Conservation (phyloP, 116 monocot genomes). For the Posidonia oceanica region DNA sequence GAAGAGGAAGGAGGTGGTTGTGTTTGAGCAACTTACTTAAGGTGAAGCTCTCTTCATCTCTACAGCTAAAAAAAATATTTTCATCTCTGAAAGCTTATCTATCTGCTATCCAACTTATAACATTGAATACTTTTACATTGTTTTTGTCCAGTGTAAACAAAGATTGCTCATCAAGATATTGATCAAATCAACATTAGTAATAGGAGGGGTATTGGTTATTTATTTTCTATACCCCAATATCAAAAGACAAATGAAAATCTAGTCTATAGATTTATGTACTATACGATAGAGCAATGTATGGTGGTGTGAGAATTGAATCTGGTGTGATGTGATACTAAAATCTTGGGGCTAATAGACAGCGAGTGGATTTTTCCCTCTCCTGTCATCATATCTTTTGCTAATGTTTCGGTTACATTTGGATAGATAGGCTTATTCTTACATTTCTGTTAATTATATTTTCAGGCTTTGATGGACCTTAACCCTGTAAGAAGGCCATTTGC, state of each 20-base stretch:
- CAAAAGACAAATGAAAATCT: too few relatives aligned
- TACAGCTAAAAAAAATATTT: neutral
- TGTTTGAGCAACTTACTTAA: constrained; percentile 64
- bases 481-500: constrained; percentile 77
- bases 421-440: neutral
- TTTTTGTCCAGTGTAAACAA: neutral
- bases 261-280: neutral
- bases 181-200: too few relatives aligned
- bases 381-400: neutral
- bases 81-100: neutral
- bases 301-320: neutral
- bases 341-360: too few relatives aligned
- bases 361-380: neutral
- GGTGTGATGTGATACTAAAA: neutral
- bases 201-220: too few relatives aligned
- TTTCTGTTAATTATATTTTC: constrained; percentile 3
- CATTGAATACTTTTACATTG: neutral
- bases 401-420: neutral
- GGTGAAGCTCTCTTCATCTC: constrained; percentile 20
- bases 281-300: neutral
- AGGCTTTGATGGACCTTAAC: constrained; percentile 97
- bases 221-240: too few relatives aligned
- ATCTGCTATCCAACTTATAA: neutral
- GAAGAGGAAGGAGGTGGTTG: too few relatives aligned
- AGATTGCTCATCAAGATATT: neutral